A percentile compares a stretch with the other conserved stretches of the same genome.
Conservation (phyloP, 2,329 filamentous ascomycete genomes). For the Pleochaeta shiraiana region DNA sequence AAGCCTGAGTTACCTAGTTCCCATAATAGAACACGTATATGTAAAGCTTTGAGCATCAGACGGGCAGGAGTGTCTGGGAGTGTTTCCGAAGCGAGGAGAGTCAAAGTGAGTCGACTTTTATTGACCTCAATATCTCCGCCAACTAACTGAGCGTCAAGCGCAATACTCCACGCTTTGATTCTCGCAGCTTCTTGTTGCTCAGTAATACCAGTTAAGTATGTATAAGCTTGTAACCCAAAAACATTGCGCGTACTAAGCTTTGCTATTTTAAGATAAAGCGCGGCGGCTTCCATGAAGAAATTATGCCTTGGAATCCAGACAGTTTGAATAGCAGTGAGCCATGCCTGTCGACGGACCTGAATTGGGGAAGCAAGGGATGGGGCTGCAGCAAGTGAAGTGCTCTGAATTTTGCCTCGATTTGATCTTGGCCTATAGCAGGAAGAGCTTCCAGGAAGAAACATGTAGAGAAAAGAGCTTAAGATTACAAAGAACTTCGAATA, state of each 20-base stretch:
- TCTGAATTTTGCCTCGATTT: slow-evolving; percentile 30
- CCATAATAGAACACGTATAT: slow-evolving; percentile 79
- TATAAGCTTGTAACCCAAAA: slow-evolving; percentile 57
- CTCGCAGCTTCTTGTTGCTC: slow-evolving; percentile 71
- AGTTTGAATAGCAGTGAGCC: slow-evolving; percentile 82
- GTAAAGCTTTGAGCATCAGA: slow-evolving; percentile 79
- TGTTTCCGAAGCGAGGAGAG: slow-evolving; percentile 70
- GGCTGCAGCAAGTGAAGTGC: slow-evolving; percentile 25
- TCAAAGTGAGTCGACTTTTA: slow-evolving; percentile 66
- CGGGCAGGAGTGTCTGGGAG: slow-evolving; percentile 62
- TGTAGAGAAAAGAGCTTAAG: slow-evolving; percentile 31
- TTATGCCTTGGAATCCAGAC: slow-evolving; percentile 80
- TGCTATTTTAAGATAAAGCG: slow-evolving; percentile 54
- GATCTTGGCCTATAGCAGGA: slow-evolving; percentile 19
- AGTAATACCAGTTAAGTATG: slow-evolving; percentile 56
- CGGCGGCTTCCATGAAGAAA: slow-evolving; percentile 67
- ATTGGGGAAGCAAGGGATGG: slow-evolving; percentile 65
- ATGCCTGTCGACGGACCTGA: slow-evolving; percentile 67
- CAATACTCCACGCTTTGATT: slow-evolving; percentile 82
- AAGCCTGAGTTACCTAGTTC: slow-evolving; percentile 44
- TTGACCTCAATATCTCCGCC: slow-evolving; percentile 81
- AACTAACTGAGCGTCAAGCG: slow-evolving; percentile 76
- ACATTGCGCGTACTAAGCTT: slow-evolving; percentile 64
- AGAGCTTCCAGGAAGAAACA: slow-evolving; percentile 27
- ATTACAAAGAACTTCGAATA: slow-evolving; percentile 31